phyloP scores from a whole-genome alignment of 257 asterid genomes.

The Ballota nigra region DNA sequence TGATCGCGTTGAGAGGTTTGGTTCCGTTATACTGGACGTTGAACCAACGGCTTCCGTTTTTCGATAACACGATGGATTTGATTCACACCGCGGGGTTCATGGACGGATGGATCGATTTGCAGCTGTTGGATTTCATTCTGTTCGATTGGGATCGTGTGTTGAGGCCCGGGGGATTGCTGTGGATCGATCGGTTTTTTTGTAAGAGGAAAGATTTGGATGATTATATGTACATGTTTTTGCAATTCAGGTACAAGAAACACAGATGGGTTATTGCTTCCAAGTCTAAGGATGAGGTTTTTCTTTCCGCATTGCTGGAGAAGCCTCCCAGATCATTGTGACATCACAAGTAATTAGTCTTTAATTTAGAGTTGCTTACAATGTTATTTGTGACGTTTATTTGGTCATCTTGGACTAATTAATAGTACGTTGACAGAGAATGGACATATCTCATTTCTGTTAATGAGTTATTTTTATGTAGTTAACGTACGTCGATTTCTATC shows the following conservation, averaged over 20 bases:
- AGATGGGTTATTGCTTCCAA: constrained; percentile 77
- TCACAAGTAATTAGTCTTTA: too few relatives aligned
- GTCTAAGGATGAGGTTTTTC: constrained; percentile 72
- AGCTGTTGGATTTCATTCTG: constrained; percentile 68
- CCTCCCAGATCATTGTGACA: constrained; percentile 69
- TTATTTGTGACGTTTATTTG: not conserved
- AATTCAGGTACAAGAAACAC: constrained; percentile 83
- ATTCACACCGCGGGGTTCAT: constrained; percentile 78
- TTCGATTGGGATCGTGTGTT: constrained; percentile 88
- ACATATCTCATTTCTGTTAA: not conserved
- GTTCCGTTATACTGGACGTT: constrained; percentile 66
- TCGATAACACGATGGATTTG: constrained; percentile 86
- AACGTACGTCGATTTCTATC: not conserved
- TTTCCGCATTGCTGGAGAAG: constrained; percentile 86
- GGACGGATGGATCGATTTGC: constrained; percentile 94
- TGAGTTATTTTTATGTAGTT: not conserved
- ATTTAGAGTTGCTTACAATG: not conserved
- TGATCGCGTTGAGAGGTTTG: constrained; percentile 76
- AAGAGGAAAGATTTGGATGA: constrained; percentile 78
- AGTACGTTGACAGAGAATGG: not conserved
- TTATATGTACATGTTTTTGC: constrained; percentile 84
- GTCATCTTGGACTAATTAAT: not conserved
- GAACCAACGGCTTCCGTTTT: constrained; percentile 86
- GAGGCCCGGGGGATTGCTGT: constrained; percentile 85
- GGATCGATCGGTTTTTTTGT: constrained; percentile 86